Evolutionary conservation across 2,329 filamentous ascomycete species (phyloP).

Genomic region (Trichoderma pleuroti): DNA sequence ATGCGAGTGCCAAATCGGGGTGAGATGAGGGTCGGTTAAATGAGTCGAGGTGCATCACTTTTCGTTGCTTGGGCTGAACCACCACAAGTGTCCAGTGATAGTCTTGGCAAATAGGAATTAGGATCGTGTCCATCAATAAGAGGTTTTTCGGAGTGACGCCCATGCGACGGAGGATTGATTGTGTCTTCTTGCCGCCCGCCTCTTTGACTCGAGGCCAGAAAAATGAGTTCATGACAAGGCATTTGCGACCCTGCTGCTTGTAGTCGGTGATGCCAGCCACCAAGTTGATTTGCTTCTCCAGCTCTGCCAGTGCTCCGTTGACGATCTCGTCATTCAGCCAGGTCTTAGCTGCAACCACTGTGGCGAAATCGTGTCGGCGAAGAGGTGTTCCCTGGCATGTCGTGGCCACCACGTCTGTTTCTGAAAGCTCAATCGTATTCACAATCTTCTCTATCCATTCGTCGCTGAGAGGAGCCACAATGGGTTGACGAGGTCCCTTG

Average conservation of each 20-base stretch:
- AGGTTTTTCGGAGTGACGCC: slow-evolving; percentile 60
- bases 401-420: slow-evolving; percentile 36
- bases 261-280: slow-evolving; percentile 49
- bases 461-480: slow-evolving; percentile 30
- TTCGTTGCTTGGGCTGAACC: slow-evolving; percentile 57
- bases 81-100: slow-evolving; percentile 71
- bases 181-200: slow-evolving; percentile 45
- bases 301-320: slow-evolving; percentile 60
- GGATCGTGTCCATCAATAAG: slow-evolving; percentile 61
- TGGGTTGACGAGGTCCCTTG: slow-evolving; percentile 19
- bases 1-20: slow-evolving; percentile 42
- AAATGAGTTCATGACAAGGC: slow-evolving; percentile 61
- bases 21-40: slow-evolving; percentile 37
- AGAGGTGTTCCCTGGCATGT: slow-evolving; percentile 51
- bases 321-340: slow-evolving; percentile 80
- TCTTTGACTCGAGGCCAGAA: slow-evolving; percentile 57
- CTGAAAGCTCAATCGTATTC: background rate
- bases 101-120: slow-evolving; percentile 64
- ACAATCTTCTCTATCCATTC: slow-evolving; percentile 25
- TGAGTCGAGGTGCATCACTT: slow-evolving; percentile 68
- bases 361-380: slow-evolving; percentile 57
- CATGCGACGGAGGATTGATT: slow-evolving; percentile 54
- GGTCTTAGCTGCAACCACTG: slow-evolving; percentile 50
- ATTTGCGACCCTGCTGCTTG: slow-evolving; percentile 51
- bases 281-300: slow-evolving; percentile 58